Evolutionary conservation across 108 stramenopile species (phyloP), one percentile per base, ranked within the genome.

Genomic region (Fragilaria radians): DNA sequence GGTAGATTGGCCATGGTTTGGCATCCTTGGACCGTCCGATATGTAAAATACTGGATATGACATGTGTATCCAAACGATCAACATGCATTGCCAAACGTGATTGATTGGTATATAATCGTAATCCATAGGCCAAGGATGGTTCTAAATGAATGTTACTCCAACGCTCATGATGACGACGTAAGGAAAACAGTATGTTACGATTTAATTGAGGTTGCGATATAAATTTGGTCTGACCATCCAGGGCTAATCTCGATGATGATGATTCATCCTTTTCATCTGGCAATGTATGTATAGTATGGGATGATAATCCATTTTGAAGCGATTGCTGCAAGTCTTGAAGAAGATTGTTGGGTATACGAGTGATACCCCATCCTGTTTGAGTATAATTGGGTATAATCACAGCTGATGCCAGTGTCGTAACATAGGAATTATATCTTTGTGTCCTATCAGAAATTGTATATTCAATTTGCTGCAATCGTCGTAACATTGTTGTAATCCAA

Each of bases 11-110:
- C 83, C 83, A 85, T 23, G 76, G 77, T 52, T 76, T 62, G 18
- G 60, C 54, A 34, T 72, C 69, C 19, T 62, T 72, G 3, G 51
- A 58, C 31, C 73, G 77, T 32, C 74, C 81, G 9, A 86, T 63
- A 49, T 86, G 82, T 14, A 79, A 68, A 48, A 86, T 86, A 24
- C 67, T 62, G 21, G 73, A 70, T 4, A 86, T 79, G 32, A 83
- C 71, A 71, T 86, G 85, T 14, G 79, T 83, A 19, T 30, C 57
- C 2, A 69, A 25, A 34, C 73, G 74, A 68, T 86, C 85, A 2
- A 74, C 63, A 24, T 86, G 85, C 81, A 86, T 80, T 32, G 66
- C 65, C 25, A 86, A 55, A 58, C 54, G 62, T 2, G 79, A 72
- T 52, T 66, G 61, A 63, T 77, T 77, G 24, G 58, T 47, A 63